Evolutionary conservation across 169 alveolate species (phyloP).

Genomic region (Plasmodium knowlesi): DNA sequence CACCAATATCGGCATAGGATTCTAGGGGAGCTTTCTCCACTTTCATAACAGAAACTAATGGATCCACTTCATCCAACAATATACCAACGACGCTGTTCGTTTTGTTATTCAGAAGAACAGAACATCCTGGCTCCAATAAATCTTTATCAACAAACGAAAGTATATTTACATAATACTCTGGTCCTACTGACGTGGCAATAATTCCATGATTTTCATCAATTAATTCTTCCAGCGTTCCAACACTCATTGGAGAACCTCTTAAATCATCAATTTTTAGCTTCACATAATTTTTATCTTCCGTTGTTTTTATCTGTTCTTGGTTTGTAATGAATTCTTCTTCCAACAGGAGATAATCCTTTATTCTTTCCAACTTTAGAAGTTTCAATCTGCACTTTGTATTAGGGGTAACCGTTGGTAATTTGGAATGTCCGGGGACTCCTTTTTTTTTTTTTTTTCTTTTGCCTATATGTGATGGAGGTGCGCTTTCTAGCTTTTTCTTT

Average conservation of each 20-base stretch:
- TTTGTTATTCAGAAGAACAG: conserved; percentile 96
- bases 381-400: conserved; percentile 94
- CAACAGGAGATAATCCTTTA: conserved; percentile 95
- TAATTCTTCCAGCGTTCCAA: conserved; percentile 98
- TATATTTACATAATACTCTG: conserved; percentile 98
- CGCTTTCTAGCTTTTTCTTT: conserved; percentile 77
- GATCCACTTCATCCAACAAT: conserved; percentile 98
- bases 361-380: conserved; percentile 93
- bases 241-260: conserved; percentile 98
- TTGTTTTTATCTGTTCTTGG: conserved; percentile 87
- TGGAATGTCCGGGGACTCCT: conserved; percentile 81
- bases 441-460: conserved; percentile 62
- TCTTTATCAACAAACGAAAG: conserved; percentile 98
- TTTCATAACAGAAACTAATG: conserved; percentile 96
- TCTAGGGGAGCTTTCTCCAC: conserved; percentile 99
- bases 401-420: conserved; percentile 94
- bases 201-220: conserved; percentile 99
- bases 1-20: conserved; percentile 99
- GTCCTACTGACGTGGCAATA: conserved; percentile 98
- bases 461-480: conserved; percentile 75
- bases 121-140: conserved; percentile 98
- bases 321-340: conserved; percentile 95
- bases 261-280: conserved; percentile 94
- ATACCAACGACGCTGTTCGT: conserved; percentile 98
- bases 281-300: conserved; percentile 81